Percentiles rank a stretch among this genome's conserved stretches.
Evolutionary conservation across 164 flowering plant genomes (phyloP).

Genomic region (Warburgia ugandensis): DNA sequence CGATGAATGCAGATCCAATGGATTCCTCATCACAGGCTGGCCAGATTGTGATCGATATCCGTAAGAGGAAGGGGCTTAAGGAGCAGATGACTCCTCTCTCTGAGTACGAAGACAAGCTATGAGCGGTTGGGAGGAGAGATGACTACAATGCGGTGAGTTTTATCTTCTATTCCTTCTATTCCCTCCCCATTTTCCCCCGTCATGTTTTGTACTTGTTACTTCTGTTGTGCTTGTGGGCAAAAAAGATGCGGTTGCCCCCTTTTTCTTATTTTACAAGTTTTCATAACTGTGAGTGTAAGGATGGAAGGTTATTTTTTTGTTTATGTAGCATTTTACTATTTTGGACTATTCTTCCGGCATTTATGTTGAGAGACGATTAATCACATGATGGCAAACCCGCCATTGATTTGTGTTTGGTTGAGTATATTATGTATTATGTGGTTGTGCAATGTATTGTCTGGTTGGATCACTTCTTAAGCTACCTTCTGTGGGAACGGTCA

Average conservation of each 20-base stretch:
- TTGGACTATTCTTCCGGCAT: slow-evolving; percentile 2
- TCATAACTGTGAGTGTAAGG: not conserved
- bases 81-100: slow-evolving; percentile 50
- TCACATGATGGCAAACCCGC: too few relatives aligned
- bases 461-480: too few relatives aligned
- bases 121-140: too few relatives aligned
- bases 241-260: not conserved
- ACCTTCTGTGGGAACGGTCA: not conserved
- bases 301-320: too few relatives aligned
- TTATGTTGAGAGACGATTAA: too few relatives aligned
- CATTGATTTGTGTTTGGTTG: too few relatives aligned
- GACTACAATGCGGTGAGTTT: slow-evolving; percentile 1
- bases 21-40: slow-evolving; percentile 38
- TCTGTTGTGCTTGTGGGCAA: slow-evolving; percentile 1
- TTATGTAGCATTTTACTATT: not conserved
- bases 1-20: slow-evolving; percentile 48
- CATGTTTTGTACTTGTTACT: not conserved
- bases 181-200: not conserved
- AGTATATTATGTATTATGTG: not conserved
- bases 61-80: slow-evolving; percentile 54
- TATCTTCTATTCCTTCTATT: not conserved
- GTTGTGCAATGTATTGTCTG: not conserved
- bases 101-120: slow-evolving; percentile 50
- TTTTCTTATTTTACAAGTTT: not conserved
- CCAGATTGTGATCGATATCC: slow-evolving; percentile 27